Conservation (phyloP, 768 basidiomycete genomes). For the Termitomyces sp. region DNA sequence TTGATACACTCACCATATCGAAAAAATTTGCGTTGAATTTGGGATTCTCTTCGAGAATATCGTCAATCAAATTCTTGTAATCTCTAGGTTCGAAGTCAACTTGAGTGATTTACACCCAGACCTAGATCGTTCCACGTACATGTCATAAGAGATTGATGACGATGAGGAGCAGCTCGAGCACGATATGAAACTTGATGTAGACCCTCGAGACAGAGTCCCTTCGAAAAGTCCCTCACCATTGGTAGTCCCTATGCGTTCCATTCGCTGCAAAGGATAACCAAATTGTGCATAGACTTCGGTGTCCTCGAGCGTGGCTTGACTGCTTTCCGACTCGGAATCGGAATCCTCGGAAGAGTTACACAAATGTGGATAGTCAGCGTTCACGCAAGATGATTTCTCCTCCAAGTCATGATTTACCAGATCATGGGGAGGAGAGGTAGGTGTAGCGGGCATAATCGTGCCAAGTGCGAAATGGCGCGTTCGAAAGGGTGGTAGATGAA, state of each 20-base stretch:
- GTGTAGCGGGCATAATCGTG: not conserved
- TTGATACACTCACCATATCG: constrained; percentile 13
- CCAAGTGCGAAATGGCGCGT: not conserved
- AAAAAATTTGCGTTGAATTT: constrained; percentile 13
- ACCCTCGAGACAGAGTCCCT: constrained; percentile 15
- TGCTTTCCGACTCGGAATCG: constrained; percentile 17
- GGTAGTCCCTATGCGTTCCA: constrained; percentile 22
- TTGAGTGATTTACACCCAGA: not conserved
- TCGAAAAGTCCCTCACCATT: constrained; percentile 15
- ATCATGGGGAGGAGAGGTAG: not conserved
- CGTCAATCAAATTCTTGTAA: constrained; percentile 26
- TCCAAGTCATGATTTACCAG: not conserved
- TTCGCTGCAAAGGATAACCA: constrained; percentile 29
- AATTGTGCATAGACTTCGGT: constrained; percentile 15
- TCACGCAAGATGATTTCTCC: not conserved
- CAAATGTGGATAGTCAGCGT: constrained; percentile 12
- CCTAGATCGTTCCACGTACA: constrained; percentile 12
- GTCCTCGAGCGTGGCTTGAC: constrained; percentile 28
- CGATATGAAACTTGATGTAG: constrained; percentile 12
- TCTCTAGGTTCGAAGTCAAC: constrained; percentile 15
- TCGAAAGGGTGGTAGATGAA: not conserved
- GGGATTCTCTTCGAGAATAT: constrained; percentile 20
- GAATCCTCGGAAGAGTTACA: constrained; percentile 17
- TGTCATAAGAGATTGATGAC: constrained; percentile 24
- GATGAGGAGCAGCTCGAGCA: constrained; percentile 22